Evolutionary conservation across 192 early-diverging fungal species (phyloP).

Genomic region (Oehlia diaphana): DNA sequence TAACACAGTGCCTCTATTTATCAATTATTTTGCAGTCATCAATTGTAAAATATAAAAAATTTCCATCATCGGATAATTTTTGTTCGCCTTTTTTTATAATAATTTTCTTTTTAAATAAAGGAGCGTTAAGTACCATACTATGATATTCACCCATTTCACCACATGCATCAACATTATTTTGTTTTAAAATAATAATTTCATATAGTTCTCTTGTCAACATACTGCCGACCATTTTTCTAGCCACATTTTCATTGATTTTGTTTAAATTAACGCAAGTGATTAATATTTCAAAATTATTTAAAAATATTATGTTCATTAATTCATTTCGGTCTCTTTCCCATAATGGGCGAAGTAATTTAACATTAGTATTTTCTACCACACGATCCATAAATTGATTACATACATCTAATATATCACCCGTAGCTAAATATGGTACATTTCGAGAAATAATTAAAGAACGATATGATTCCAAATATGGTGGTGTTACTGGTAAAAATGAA

Average conservation of each 20-base stretch:
- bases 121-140: slow-evolving; percentile 66
- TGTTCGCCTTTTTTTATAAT: slow-evolving; percentile 4
- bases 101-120: slow-evolving; percentile 39
- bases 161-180: slow-evolving; percentile 49
- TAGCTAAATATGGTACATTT: slow-evolving; percentile 3
- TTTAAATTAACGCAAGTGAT: slow-evolving; percentile 45
- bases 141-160: slow-evolving; percentile 75
- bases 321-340: slow-evolving; percentile 52
- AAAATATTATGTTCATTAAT: slow-evolving; percentile 50
- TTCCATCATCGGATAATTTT: not conserved
- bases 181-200: slow-evolving; percentile 40
- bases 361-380: slow-evolving; percentile 46
- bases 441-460: not conserved
- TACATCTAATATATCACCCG: slow-evolving; percentile 59
- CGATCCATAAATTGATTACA: slow-evolving; percentile 64
- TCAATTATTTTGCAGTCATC: not conserved
- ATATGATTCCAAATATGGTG: slow-evolving; percentile 22
- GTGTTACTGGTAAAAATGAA: not conserved
- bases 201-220: slow-evolving; percentile 42
- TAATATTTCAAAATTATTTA: slow-evolving; percentile 35
- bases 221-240: slow-evolving; percentile 45
- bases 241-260: slow-evolving; percentile 40
- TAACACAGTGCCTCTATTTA: not conserved
- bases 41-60: slow-evolving; percentile 9
- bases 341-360: slow-evolving; percentile 53